These are phyloP conservation scores for Didymella segeticola DNA, from an alignment of 2,329 filamentous ascomycete species.

Conservation along the genomic window DNA sequence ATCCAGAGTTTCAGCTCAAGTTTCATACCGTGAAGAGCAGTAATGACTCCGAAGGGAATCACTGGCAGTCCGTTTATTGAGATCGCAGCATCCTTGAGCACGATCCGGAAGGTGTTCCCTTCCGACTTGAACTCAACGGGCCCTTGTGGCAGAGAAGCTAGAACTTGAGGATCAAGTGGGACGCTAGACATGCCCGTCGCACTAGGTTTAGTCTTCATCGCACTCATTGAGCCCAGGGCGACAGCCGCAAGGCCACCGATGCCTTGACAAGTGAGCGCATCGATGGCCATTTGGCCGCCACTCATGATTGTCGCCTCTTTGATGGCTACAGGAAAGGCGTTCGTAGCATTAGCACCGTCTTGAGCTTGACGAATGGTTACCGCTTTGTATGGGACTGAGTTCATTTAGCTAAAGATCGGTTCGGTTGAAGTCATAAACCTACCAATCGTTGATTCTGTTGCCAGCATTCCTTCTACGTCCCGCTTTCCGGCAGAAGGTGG, in stretches of 20 bases:
- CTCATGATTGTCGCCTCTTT: slow-evolving; percentile 27
- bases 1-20: accelerated
- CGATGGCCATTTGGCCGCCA: slow-evolving; percentile 24
- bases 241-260: slow-evolving; percentile 35
- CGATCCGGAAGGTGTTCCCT: slow-evolving; percentile 34
- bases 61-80: slow-evolving; percentile 32
- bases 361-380: slow-evolving; percentile 22
- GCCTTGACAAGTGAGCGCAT: slow-evolving; percentile 36
- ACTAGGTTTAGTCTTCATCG: slow-evolving; percentile 18
- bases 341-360: background rate
- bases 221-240: slow-evolving; percentile 25
- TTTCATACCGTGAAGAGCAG: slow-evolving; percentile 31
- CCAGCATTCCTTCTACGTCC: background rate
- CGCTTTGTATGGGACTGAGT: slow-evolving; percentile 17
- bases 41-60: slow-evolving; percentile 28
- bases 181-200: slow-evolving; percentile 3
- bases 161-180: slow-evolving; percentile 27
- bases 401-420: slow-evolving; percentile 2
- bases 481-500: slow-evolving; percentile 4
- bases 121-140: slow-evolving; percentile 32
- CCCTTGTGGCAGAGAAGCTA: slow-evolving; percentile 29
- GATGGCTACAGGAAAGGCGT: slow-evolving; percentile 24
- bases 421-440: background rate
- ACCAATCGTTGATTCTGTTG: slow-evolving; percentile 25
- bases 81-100: slow-evolving; percentile 23